phyloP scores from a whole-genome alignment of 768 basidiomycete genomes.

The Pholiota microspora region DNA sequence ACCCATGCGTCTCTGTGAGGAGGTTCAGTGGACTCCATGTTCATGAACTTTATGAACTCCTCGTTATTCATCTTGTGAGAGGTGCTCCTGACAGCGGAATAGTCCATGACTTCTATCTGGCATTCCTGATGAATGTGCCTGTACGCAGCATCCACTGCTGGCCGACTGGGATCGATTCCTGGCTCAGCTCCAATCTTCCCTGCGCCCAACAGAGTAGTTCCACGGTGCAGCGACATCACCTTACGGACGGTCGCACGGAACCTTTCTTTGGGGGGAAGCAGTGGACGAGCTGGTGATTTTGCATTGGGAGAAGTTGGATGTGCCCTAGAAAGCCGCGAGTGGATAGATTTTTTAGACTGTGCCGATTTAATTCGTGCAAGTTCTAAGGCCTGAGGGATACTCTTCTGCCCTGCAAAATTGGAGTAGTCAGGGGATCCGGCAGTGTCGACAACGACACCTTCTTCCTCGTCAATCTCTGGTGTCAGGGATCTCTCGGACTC shows the following conservation, averaged over 20 bases:
- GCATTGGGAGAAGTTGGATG: constrained; percentile 12
- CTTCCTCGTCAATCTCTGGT: constrained; percentile 55
- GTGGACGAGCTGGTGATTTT: constrained; percentile 14
- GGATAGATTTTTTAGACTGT: constrained; percentile 18
- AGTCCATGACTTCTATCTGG: constrained; percentile 66
- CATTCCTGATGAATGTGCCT: constrained; percentile 60
- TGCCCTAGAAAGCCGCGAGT: constrained; percentile 17
- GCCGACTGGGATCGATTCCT: constrained; percentile 65
- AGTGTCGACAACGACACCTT: constrained; percentile 10
- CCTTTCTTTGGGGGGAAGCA: constrained; percentile 41
- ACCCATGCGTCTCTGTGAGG: constrained; percentile 56
- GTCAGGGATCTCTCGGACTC: constrained; percentile 68
- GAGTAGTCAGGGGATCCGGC: constrained; percentile 1
- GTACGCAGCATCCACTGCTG: constrained; percentile 52
- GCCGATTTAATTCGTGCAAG: constrained; percentile 15
- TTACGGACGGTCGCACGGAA: constrained; percentile 58
- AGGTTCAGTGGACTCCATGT: constrained; percentile 32
- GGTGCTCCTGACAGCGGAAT: constrained; percentile 54
- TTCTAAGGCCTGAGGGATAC: constrained; percentile 1
- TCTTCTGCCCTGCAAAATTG: background rate
- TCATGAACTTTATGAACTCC: constrained; percentile 59
- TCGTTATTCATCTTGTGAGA: constrained; percentile 56
- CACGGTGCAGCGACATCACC: constrained; percentile 61
- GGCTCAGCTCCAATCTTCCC: constrained; percentile 63
- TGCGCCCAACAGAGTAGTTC: constrained; percentile 37